Evolutionary conservation across 129 eudicot genomes (phyloP), one percentile per base, ranked within the genome.

Genomic region (Daucus carota): DNA sequence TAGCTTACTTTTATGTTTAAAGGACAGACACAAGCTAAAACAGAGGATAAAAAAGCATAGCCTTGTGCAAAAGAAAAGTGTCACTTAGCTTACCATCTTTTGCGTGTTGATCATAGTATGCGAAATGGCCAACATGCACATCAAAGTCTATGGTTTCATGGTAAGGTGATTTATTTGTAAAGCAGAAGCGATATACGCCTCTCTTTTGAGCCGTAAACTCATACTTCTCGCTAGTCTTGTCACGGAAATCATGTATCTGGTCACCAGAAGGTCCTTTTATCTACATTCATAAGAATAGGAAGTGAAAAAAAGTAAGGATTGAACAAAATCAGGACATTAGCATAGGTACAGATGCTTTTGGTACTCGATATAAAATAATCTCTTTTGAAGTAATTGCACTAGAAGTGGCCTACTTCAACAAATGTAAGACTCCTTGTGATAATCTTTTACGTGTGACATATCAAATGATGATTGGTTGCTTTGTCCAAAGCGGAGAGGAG

Each of bases 91-190:
- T 81, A 90, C 98, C 98, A 72, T 89, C 90, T 74, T 93, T 88
- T 46, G 97, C 98, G 73, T 90, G 97, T 77, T 93, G 92, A 29
- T 93, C 92, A 70, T 77, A 79, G 83, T 84, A 87, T 20, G 78
- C 73, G 38, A 80, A 84, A 83, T 90, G 98, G 63, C 87, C 87
- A 46, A 87, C 92, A 74, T 85, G 98, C 48, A 90, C 87, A 77
- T 93, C 97, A 74, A 93, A 93, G 79, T 93, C 97, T 8, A 93
- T 60, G 60, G 98, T 93, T 87, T 90, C 97, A 77, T 87, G 96
- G 81, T 85, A 90, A 33, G 96, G 96, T 31, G 96, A 93, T 76
- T 83, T 88, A 87, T 90, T 93, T 28, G 79, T 75, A 78, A 93
- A 93, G 83, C 98, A 93, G 44, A 93, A 90, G 29, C 79, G 88